These are phyloP conservation scores for Solanum etuberosum DNA, from an alignment of 257 asterid species.

Conservation along the genomic window DNA sequence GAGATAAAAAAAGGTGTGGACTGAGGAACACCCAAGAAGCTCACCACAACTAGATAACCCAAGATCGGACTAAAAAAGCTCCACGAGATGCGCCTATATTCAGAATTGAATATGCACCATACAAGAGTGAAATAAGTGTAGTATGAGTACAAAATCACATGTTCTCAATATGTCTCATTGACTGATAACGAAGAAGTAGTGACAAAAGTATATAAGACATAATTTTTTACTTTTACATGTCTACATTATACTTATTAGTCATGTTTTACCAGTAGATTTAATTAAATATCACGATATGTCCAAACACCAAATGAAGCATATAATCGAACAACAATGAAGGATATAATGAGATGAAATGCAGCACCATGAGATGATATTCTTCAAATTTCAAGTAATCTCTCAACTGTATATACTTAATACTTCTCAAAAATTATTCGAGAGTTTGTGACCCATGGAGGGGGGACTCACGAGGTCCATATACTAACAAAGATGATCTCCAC, in stretches of 20 bases:
- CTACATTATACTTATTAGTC: neutral
- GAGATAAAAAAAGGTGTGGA: neutral
- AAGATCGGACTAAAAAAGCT: neutral
- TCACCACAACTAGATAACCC: neutral
- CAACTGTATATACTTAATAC: no score
- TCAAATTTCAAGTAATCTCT: no score
- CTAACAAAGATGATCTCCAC: neutral
- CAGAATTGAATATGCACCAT: neutral
- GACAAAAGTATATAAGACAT: neutral
- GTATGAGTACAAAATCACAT: neutral
- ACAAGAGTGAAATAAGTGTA: neutral
- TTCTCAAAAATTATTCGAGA: no score
- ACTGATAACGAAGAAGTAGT: neutral
- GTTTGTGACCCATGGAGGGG: neutral
- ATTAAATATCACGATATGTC: neutral
- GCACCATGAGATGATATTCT: neutral
- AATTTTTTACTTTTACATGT: neutral
- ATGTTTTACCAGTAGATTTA: no score
- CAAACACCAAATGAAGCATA: neutral
- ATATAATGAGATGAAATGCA: no score
- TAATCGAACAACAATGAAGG: neutral
- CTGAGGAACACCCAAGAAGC: neutral
- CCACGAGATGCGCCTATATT: no score
- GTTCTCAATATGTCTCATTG: neutral
- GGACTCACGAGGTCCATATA: neutral